phyloP scores from a whole-genome alignment of 2,329 filamentous ascomycete genomes.

The Penicillium sp. region DNA sequence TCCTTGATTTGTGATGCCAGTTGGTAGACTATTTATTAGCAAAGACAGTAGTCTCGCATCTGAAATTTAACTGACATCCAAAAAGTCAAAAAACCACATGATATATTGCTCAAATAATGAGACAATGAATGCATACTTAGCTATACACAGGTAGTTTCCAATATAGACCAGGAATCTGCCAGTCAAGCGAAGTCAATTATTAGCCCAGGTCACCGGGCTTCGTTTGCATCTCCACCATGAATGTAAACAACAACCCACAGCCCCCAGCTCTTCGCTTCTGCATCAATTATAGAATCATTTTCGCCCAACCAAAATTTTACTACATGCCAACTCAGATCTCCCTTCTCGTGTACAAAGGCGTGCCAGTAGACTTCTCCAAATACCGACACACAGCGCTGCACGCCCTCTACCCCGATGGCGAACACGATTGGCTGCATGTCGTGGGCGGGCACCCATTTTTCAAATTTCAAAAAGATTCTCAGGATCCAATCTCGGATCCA shows the following conservation, averaged over 20 bases:
- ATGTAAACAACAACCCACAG: background rate
- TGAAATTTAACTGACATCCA: too few relatives aligned
- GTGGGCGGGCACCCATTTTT: conserved; percentile 30
- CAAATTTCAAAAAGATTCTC: conserved; percentile 17
- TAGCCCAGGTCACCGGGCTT: background rate
- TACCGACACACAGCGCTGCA: conserved; percentile 34
- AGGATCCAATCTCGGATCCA: conserved; percentile 6
- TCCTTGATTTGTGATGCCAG: too few relatives aligned
- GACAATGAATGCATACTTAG: background rate
- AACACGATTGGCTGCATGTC: conserved; percentile 25
- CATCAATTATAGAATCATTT: too few relatives aligned
- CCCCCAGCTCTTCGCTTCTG: background rate
- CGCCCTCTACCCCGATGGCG: conserved; percentile 19
- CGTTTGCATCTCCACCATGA: background rate
- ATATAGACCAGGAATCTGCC: background rate
- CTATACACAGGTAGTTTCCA: too few relatives aligned
- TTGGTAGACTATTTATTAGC: background rate
- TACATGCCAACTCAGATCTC: conserved; percentile 24
- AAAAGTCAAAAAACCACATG: too few relatives aligned
- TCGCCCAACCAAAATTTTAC: background rate
- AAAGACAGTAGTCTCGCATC: too few relatives aligned
- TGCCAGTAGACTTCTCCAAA: conserved; percentile 31
- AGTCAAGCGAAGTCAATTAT: background rate
- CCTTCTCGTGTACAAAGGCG: conserved; percentile 29
- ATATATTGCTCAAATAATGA: too few relatives aligned